These are phyloP conservation scores for Ogataea ramenticola DNA, from an alignment of 805 yeast genomes.

Conservation along the genomic window DNA sequence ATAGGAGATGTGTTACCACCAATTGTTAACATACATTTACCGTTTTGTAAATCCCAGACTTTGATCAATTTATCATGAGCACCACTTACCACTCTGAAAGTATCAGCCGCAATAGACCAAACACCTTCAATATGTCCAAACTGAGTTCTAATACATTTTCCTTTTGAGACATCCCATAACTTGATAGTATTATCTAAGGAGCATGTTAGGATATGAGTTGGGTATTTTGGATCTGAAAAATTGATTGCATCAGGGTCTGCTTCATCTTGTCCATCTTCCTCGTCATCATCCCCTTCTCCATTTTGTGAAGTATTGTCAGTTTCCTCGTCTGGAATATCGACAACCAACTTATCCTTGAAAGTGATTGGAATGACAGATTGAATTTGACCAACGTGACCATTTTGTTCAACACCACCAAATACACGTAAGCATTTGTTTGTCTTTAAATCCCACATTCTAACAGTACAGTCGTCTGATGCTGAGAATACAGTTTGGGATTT, in stretches of 20 bases:
- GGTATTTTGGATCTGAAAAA: constrained; percentile 35
- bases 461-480: constrained; percentile 87
- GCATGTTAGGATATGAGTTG: constrained; percentile 80
- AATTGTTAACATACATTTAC: constrained; percentile 90
- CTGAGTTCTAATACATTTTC: constrained; percentile 86
- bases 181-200: constrained; percentile 91
- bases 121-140: constrained; percentile 98
- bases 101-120: constrained; percentile 95
- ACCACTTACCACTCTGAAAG: constrained; percentile 88
- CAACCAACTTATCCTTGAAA: constrained; percentile 46
- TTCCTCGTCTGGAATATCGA: constrained; percentile 22
- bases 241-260: constrained; percentile 14
- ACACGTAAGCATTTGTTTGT: constrained; percentile 73
- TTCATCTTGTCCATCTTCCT: constrained; percentile 13
- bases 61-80: constrained; percentile 87
- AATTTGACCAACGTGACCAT: constrained; percentile 91
- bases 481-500: constrained; percentile 73
- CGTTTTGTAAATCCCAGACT: constrained; percentile 94
- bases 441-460: constrained; percentile 88
- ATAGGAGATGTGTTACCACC: constrained; percentile 59
- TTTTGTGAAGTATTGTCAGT: constrained; percentile 7
- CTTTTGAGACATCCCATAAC: constrained; percentile 82
- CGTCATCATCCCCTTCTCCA: constrained; percentile 6
- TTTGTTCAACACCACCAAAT: constrained; percentile 65
- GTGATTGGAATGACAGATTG: constrained; percentile 86